Base-by-base conservation (phyloP, 2,329 filamentous ascomycete species). In the Eutypa lata region DNA sequence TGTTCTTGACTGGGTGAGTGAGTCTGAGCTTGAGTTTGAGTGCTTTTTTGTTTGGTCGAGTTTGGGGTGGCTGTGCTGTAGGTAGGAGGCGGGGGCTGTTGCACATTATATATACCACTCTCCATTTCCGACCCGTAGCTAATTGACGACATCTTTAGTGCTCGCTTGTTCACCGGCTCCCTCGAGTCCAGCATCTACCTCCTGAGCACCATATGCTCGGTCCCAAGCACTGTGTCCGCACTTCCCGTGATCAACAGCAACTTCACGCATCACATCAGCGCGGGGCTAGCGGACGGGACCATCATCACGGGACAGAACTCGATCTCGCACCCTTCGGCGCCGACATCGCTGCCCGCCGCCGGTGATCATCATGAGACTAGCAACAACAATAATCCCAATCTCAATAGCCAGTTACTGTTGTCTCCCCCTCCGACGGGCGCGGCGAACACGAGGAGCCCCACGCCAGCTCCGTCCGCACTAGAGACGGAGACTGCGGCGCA, bases 181-280 rank as follows among this genome's bases (percentile, higher is more conserved):
- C 93, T 97, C 59, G 94, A 97, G 69, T 89, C 89, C 7, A 90
- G 91, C 42, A 94, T 97, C 57, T 96, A 96, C 67, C 82, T 97
- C 2, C 80, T 97, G 4, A 89, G 88, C 48, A 89, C 87, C 61
- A 90, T 97, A 58, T 96, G 92, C 65, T 84, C 84, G n/a, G 88
- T 97, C 1, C 88, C 91, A 0, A 80, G 83, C 11, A 79, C 85
- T 49, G 84, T 94, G 6, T 81, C 85, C 0, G 91, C 97, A 0
- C 83, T 97, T 16, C 94, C 93, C 0, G 91, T 90, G 3, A 90
- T 97, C 61, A 96, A 96, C 75, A 91, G 89, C 57, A 97, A 96
- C 69, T 97, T 97, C 74, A 90, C 90, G 0, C 90, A 96, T 64
- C 93, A 97, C 71, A 97, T 97, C 60, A 91, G 89, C 6, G 93